Evolutionary conservation across 176 grass and related monocot species (phyloP), one percentile per base, ranked within the genome.

Genomic region (Eleusine coracana): DNA sequence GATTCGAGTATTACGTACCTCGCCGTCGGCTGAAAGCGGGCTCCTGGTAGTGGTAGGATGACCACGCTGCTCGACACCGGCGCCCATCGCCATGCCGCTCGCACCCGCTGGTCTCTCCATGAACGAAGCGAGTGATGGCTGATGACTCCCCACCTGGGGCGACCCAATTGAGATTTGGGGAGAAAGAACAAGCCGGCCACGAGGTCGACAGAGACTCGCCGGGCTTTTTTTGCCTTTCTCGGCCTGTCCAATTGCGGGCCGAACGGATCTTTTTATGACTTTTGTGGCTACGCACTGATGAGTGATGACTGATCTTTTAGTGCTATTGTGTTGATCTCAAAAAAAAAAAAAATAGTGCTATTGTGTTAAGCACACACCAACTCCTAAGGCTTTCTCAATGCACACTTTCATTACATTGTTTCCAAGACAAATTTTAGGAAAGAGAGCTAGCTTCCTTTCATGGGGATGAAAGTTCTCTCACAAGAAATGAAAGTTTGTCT

Each of bases 1-100:
- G 49, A 51, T 51, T 16, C 3, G 13, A 55, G 51, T 18, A 3
- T 25, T 5, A 7, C 80, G 25, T 72, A 88, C 86, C 86, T 83
- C 74, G 1, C 62, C 74, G 37, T 46, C 74, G 2, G 8, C 25
- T 39, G 54, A 20, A 11, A 73, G 40, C 56, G 68, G 46, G 38
- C 5, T 36, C 7, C 82, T 23, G 23, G 25, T 25, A 25, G 49
- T 44, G 44, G 44, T 45, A 51, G 49, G 8, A 3, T 51, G 39
- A 50, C 27, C 40, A 1, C 20, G 67, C 45, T 3, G 63, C 68
- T 82, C 67, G 68, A 44, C 10, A 20, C 17, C 86, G 74, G 66
- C 80, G 58, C 71, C 74, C 86, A 72, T 21, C 21, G 10, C 56
- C 56, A 25, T 60, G 56, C 10, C 7, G 56, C 21, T 16, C 51